Evolutionary conservation across 2,329 filamentous ascomycete species (phyloP), one percentile per base, ranked within the genome.

Genomic region (Stemphylium lycopersici): DNA sequence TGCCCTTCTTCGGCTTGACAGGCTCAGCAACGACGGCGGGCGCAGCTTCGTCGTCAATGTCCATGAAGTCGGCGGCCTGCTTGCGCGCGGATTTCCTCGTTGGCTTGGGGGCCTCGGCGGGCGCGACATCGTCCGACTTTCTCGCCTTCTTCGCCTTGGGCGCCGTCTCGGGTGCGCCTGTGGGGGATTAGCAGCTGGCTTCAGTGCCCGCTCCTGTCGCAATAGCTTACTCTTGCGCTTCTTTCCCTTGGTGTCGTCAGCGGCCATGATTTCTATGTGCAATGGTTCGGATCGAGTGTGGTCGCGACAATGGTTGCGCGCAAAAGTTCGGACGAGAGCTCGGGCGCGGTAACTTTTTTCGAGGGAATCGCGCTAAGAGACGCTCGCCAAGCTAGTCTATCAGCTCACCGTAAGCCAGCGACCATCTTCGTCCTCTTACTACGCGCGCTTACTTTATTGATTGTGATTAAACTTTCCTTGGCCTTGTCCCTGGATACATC

Each of bases 181-280:
- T 6, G 64, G 40, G 42, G 55, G 24, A 40, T 65, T 54, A 58
- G 59, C 42, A n/a, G 20, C 11, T 3, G 59, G 58, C 33, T 18
- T 7, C 43, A 26, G 20, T 11, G 52, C 45, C 56, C 22, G 2
- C 24, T 13, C 31, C 29, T 11, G 5, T 43, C 10, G 37, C 22
- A n/a, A 42, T 8, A 1, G 33, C 68, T 36, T 71, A 81, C 81
- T 78, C 68, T 83, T 83, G 73, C 81, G 80, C 79, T 85, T 85
- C 70, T 81, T 85, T 36, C 75, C 76, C 63, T 82, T 83, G 61
- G 77, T 75, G 31, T 72, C 69, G 66, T 82, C 81, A 59, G 79
- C 78, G 49, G 81, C 81, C 83, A 85, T 85, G 74, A 47, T 47
- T 13, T 18, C 32, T 18, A 40, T 34, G 33, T 50, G 43, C 58